A percentile compares a stretch with the other conserved stretches of the same genome.
phyloP scores from a whole-genome alignment of 1,284 basidiomycete species.

The Malassezia pachydermatis region DNA sequence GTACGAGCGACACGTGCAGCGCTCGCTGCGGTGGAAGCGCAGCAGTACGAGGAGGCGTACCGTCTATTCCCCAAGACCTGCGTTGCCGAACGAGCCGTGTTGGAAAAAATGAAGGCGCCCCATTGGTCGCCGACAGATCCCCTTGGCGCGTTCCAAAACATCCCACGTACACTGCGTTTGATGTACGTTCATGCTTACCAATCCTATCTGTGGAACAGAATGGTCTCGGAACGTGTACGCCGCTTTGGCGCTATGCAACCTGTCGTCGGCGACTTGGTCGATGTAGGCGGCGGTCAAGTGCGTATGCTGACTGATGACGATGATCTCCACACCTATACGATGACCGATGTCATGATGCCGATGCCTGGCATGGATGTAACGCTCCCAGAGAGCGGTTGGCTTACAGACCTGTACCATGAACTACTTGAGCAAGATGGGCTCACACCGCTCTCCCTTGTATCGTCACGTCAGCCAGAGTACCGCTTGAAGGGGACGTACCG shows the following conservation, averaged over 20 bases:
- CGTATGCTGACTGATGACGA: constrained; percentile 62
- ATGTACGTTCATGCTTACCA: constrained; percentile 99
- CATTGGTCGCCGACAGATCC: constrained; percentile 26
- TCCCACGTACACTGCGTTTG: constrained; percentile 62
- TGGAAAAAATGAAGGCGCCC: constrained; percentile 65
- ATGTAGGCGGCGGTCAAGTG: neutral
- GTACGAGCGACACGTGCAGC: constrained; percentile 9
- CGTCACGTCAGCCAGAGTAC: constrained; percentile 62
- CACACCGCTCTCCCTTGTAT: constrained; percentile 66
- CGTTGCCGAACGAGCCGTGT: constrained; percentile 80
- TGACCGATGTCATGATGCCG: constrained; percentile 91
- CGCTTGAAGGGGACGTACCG: constrained; percentile 85
- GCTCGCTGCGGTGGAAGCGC: constrained; percentile 22
- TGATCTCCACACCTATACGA: constrained; percentile 60
- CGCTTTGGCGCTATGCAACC: constrained; percentile 60
- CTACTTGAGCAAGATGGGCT: constrained; percentile 74
- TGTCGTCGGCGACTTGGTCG: constrained; percentile 59
- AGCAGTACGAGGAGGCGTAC: constrained; percentile 55
- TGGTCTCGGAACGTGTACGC: constrained; percentile 57
- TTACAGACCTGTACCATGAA: constrained; percentile 70
- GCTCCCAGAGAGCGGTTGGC: constrained; percentile 63
- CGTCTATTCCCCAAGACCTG: constrained; percentile 77
- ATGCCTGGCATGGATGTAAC: constrained; percentile 84
- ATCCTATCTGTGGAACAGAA: constrained; percentile 94
- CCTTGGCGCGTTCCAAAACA: constrained; percentile 25